phyloP scores from a whole-genome alignment of 108 stramenopile species.

The Pseudonitzschia multistriata region DNA sequence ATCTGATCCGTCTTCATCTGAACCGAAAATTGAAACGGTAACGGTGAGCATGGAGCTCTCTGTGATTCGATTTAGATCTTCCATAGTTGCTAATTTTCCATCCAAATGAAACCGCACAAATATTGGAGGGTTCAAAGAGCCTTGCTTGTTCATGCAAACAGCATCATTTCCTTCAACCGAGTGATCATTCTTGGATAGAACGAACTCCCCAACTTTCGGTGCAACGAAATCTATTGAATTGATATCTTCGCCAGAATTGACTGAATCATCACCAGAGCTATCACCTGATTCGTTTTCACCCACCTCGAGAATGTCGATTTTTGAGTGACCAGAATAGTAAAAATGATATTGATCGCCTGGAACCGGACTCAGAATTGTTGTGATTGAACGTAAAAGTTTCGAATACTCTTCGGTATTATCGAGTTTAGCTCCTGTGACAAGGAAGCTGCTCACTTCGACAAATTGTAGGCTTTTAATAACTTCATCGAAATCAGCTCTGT shows the following conservation, averaged over 20 bases:
- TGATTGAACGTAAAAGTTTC: slow-evolving; percentile 46
- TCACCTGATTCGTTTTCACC: slow-evolving; percentile 14
- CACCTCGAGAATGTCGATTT: slow-evolving; percentile 17
- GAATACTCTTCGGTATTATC: slow-evolving; percentile 28
- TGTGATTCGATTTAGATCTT: slow-evolving; percentile 38
- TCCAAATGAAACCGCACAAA: slow-evolving; percentile 59
- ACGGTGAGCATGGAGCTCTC: slow-evolving; percentile 48
- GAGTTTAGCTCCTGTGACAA: slow-evolving; percentile 25
- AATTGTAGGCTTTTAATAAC: slow-evolving; percentile 24
- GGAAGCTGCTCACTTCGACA: slow-evolving; percentile 32
- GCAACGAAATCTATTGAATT: background rate
- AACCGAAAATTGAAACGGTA: slow-evolving; percentile 41
- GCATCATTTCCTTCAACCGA: background rate
- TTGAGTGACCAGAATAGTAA: slow-evolving; percentile 38
- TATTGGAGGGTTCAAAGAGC: slow-evolving; percentile 34
- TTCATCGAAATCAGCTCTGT: slow-evolving; percentile 25
- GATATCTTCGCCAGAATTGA: background rate
- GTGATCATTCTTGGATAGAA: background rate
- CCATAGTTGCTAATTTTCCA: slow-evolving; percentile 26
- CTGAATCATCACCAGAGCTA: slow-evolving; percentile 10
- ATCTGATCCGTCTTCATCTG: background rate
- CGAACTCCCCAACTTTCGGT: background rate
- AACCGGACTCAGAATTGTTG: slow-evolving; percentile 42
- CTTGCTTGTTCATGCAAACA: background rate
- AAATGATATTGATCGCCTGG: slow-evolving; percentile 55